Evolutionary conservation across 768 basidiomycete species (phyloP), one percentile per base, ranked within the genome.

Genomic region (Phlebiopsis gigantea): DNA sequence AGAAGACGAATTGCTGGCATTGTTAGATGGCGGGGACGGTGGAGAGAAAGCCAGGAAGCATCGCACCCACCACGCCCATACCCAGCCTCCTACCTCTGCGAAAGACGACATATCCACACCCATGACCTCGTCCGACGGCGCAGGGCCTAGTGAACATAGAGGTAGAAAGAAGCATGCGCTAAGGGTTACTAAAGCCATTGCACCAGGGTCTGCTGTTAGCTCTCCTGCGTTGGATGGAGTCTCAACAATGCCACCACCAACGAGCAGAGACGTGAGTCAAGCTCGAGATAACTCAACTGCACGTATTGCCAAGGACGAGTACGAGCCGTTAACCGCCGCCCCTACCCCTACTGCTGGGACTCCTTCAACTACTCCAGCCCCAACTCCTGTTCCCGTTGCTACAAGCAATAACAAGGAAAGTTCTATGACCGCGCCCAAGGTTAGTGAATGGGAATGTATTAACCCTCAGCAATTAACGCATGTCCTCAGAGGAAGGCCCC

Each of bases 1-100:
- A 12, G 78, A 79, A 10, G 74, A 86, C 60, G 88, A 89, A 69
- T 69, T 89, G 48, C 75, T 88, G 56, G 86, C 85, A 62, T 72
- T 90, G 24, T 73, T 90, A 28, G 87, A 86, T 63, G 85, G 83
- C 61, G 70, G 58, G n/a, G 34, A 26, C 10, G 50, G 17, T 17
- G 28, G 17, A 21, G 26, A 21, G n/a, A 48, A 41, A 31, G 34
- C 17, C 34, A 39, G 7, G 19, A 51, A 51, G 50, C 5, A 22
- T 24, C 10, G 21, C 7, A 8, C 31, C 5, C 29, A 51, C 14
- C 19, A 39, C 30, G 14, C 26, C 28, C n/a, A 24, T 5, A 24
- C 50, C 5, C 41, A 24, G 12, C 12, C 34, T 17, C 17, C 34
- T 34, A 7, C 31, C 17, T 39, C 34, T 12, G 34, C 34, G 12